Conservation (phyloP, 2,329 filamentous ascomycete genomes). For the Trichoderma semiorbis region DNA sequence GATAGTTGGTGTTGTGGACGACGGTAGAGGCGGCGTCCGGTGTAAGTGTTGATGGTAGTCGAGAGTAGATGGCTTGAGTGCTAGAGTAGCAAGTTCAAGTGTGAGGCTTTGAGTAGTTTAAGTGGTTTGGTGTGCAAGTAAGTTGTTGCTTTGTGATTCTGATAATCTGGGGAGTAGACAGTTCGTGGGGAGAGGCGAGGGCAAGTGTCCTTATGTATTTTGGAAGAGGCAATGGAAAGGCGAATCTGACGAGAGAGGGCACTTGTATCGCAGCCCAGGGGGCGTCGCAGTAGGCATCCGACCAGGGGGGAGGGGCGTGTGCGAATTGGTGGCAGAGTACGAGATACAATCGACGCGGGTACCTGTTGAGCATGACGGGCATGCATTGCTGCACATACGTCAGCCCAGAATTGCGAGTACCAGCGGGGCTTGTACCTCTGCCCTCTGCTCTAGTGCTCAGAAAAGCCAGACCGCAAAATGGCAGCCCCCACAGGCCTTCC, state of each 20-base stretch:
- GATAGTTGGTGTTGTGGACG: conserved; percentile 18
- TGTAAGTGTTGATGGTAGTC: conserved; percentile 9
- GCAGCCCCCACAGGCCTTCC: conserved; percentile 12
- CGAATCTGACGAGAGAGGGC: conserved; percentile 31
- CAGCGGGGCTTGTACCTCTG: conserved; percentile 18
- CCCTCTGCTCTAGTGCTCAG: neutral
- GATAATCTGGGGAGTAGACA: conserved; percentile 12
- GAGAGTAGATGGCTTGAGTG: neutral
- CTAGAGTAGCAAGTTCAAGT: neutral
- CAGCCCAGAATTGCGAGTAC: conserved; percentile 18
- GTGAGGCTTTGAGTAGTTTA: neutral
- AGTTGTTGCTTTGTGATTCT: neutral
- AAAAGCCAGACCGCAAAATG: conserved; percentile 18
- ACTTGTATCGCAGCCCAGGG: conserved; percentile 1
- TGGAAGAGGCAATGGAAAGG: conserved; percentile 25
- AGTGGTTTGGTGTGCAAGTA: neutral
- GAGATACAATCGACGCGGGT: neutral
- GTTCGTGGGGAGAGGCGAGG: conserved; percentile 16
- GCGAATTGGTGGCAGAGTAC: neutral
- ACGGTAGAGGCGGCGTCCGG: conserved; percentile 9
- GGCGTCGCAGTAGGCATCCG: neutral
- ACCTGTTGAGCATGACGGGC: conserved; percentile 8
- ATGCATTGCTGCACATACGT: conserved; percentile 15
- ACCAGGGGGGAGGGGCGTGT: neutral
- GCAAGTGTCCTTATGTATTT: conserved; percentile 30